Conservation (phyloP, 2,329 filamentous ascomycete genomes). For the Botrytis paeoniae region DNA sequence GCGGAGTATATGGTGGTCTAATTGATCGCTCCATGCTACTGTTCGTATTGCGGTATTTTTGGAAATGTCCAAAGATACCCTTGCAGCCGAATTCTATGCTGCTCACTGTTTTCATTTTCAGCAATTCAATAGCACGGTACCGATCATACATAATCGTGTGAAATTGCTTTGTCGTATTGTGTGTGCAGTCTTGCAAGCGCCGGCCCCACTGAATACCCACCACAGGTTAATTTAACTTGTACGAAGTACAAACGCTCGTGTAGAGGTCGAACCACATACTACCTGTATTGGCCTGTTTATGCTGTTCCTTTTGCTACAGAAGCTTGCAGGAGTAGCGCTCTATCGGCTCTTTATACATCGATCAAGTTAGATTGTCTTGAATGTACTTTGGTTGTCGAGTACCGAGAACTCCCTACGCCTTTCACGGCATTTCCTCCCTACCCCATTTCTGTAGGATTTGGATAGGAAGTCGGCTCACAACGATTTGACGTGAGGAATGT, state of each 20-base stretch:
- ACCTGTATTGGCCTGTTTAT: neutral
- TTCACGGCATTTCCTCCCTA: neutral
- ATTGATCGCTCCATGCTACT: neutral
- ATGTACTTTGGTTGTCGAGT: neutral
- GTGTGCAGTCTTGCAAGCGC: neutral
- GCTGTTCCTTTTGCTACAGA: neutral
- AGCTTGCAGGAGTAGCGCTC: neutral
- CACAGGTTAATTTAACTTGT: neutral
- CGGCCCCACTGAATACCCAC: neutral
- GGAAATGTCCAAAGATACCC: neutral
- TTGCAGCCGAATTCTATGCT: neutral
- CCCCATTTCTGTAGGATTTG: neutral
- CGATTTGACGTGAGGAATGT: neutral
- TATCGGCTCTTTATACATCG: neutral
- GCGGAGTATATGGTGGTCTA: neutral
- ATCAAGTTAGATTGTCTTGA: neutral
- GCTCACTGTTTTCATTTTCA: neutral
- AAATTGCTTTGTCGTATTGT: neutral
- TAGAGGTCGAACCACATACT: too few species aligned
- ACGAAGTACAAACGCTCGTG: neutral
- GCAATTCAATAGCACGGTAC: neutral
- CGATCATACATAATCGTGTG: neutral
- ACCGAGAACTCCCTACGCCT: neutral
- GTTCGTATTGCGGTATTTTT: neutral
- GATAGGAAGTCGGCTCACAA: neutral